phyloP scores from a whole-genome alignment of 2,329 filamentous ascomycete species.

The Lecanosticta acicola region DNA sequence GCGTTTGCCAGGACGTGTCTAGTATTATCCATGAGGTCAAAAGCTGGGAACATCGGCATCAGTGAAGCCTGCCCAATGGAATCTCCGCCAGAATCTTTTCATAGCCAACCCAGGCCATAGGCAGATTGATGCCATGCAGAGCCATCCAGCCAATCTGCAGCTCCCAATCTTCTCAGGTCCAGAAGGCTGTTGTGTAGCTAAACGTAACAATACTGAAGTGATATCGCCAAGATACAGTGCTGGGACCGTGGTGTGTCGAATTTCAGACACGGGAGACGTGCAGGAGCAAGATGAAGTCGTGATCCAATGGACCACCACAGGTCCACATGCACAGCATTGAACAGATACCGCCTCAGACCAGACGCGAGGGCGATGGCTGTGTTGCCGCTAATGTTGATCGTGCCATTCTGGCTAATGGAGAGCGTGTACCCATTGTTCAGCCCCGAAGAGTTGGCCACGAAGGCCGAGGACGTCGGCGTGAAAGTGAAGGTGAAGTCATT shows the following conservation, averaged over 20 bases:
- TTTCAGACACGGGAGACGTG: conserved; percentile 30
- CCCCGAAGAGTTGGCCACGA: background rate
- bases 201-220: conserved; percentile 53
- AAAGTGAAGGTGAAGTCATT: conserved; percentile 6
- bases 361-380: conserved; percentile 18
- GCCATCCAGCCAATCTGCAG: conserved; percentile 50
- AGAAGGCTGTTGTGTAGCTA: conserved; percentile 49
- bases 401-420: conserved; percentile 15
- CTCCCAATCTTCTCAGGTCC: conserved; percentile 52
- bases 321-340: conserved; percentile 40
- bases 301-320: conserved; percentile 47
- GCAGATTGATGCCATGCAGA: conserved; percentile 48
- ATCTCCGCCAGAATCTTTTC: conserved; percentile 49
- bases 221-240: conserved; percentile 45
- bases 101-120: conserved; percentile 48
- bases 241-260: conserved; percentile 36
- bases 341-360: conserved; percentile 40
- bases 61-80: conserved; percentile 42
- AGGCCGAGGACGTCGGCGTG: background rate
- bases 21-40: conserved; percentile 48
- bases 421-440: conserved; percentile 17
- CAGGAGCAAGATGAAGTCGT: conserved; percentile 33
- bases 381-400: conserved; percentile 19
- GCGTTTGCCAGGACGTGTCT: conserved; percentile 46
- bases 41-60: conserved; percentile 43